These are phyloP conservation scores for Pestalotiopsis fici DNA, from an alignment of 2,329 filamentous ascomycete genomes.

Conservation along the genomic window DNA sequence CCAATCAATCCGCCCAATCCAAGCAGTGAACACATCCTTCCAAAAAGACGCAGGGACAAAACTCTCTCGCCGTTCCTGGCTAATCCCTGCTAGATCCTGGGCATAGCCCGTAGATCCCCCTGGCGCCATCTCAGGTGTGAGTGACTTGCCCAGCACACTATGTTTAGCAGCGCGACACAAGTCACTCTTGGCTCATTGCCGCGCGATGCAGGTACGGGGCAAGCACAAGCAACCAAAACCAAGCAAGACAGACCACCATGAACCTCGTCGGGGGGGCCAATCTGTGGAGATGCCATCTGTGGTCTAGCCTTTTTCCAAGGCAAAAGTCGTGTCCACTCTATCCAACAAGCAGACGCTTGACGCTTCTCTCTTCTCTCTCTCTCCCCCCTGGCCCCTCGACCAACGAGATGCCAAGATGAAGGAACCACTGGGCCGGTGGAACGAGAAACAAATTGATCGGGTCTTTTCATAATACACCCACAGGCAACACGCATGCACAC, in stretches of 20 bases:
- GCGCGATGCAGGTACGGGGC: slow-evolving; percentile 1
- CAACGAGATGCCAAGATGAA: slow-evolving; percentile 6
- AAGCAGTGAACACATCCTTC: neutral
- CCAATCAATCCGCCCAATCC: neutral
- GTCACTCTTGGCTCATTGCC: slow-evolving; percentile 6
- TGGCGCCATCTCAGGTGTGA: slow-evolving; percentile 9
- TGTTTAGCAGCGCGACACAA: neutral
- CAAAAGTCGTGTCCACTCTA: neutral
- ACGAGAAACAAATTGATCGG: slow-evolving; percentile 7
- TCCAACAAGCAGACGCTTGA: neutral
- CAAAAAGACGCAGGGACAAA: neutral
- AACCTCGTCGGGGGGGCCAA: neutral
- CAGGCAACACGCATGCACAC: neutral
- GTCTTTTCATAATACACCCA: neutral
- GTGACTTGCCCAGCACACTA: neutral
- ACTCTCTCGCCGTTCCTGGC: neutral
- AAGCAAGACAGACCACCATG: neutral
- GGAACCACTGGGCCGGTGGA: neutral
- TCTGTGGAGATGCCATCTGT: slow-evolving; percentile 9
- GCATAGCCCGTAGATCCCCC: slow-evolving; percentile 11
- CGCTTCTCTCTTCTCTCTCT: neutral
- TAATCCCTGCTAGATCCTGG: neutral
- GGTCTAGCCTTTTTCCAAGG: slow-evolving; percentile 6
- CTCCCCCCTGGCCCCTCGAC: neutral
- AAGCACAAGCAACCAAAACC: neutral